Percentiles rank a stretch among this genome's conserved stretches.
Evolutionary conservation across 768 basidiomycete species (phyloP).

Genomic region (Tricholoma sp.): DNA sequence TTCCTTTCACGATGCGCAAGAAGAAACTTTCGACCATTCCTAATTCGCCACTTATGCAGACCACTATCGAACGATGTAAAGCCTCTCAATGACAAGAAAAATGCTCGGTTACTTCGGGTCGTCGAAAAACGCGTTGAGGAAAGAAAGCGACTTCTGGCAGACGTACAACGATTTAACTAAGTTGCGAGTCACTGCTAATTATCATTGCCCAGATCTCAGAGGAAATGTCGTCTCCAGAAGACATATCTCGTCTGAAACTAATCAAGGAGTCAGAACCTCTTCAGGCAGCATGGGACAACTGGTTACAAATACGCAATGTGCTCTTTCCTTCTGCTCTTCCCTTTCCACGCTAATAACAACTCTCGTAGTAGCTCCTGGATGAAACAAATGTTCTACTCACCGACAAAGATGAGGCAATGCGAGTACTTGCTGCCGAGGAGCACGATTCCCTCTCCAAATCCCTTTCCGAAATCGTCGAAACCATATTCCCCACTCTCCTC

Average conservation of each 20-base stretch:
- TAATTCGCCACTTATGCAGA: slow-evolving; percentile 3
- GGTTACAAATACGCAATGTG: slow-evolving; percentile 51
- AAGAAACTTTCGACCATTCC: slow-evolving; percentile 2
- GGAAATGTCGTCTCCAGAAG: slow-evolving; percentile 46
- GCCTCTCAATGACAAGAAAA: slow-evolving; percentile 28
- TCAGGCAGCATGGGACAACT: slow-evolving; percentile 62
- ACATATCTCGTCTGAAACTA: slow-evolving; percentile 53
- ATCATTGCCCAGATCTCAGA: slow-evolving; percentile 42
- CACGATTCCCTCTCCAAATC: slow-evolving; percentile 38
- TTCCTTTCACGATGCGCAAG: slow-evolving; percentile 6
- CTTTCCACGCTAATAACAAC: slow-evolving; percentile 1
- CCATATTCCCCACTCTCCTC: slow-evolving; percentile 65
- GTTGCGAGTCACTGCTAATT: slow-evolving; percentile 4
- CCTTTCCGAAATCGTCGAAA: slow-evolving; percentile 30
- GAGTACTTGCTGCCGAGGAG: slow-evolving; percentile 68
- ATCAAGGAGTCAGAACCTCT: slow-evolving; percentile 69
- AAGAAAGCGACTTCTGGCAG: slow-evolving; percentile 36
- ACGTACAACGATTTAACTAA: slow-evolving; percentile 25
- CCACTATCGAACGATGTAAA: slow-evolving; percentile 15
- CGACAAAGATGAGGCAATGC: slow-evolving; percentile 76
- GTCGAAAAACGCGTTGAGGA: slow-evolving; percentile 51
- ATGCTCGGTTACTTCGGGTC: slow-evolving; percentile 48
- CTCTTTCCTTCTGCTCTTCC: slow-evolving; percentile 3
- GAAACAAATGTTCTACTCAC: slow-evolving; percentile 57
- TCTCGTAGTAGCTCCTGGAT: slow-evolving; percentile 52